phyloP scores from a whole-genome alignment of 345 rosid genomes.

The Hypericum androsaemum region DNA sequence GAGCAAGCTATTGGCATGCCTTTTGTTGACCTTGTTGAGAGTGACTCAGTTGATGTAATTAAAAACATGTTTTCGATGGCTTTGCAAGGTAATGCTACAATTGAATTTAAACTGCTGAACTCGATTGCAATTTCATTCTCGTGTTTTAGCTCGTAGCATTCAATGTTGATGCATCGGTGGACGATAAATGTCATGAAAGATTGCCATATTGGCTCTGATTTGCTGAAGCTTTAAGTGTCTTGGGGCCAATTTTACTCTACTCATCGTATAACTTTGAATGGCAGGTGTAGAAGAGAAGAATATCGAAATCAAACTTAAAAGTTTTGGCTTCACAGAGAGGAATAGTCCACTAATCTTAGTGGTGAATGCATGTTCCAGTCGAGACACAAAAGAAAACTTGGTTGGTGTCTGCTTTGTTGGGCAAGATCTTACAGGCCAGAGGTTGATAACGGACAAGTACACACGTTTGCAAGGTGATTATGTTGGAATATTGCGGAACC shows the following conservation, averaged over 20 bases:
- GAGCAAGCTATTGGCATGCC: constrained; percentile 66
- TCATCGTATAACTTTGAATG: constrained; percentile 6
- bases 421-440: constrained; percentile 70
- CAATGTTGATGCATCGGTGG: neutral
- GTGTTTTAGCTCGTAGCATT: neutral
- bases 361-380: constrained; percentile 70
- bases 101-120: constrained; percentile 9
- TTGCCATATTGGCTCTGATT: neutral
- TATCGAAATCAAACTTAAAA: constrained; percentile 57
- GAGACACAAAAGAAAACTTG: constrained; percentile 42
- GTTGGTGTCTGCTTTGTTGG: constrained; percentile 73
- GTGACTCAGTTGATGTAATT: constrained; percentile 29
- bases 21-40: constrained; percentile 45
- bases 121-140: neutral
- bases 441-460: constrained; percentile 41
- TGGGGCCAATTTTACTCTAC: neutral
- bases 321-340: constrained; percentile 36
- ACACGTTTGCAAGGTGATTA: constrained; percentile 63
- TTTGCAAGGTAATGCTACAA: constrained; percentile 38
- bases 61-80: constrained; percentile 41
- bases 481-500: constrained; percentile 53
- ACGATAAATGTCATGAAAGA: neutral
- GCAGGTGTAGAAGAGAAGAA: constrained; percentile 68
- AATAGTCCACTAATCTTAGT: constrained; percentile 44
- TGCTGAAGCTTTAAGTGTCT: constrained; percentile 4